Base-by-base conservation (phyloP, 495 filamentous ascomycete genomes). In the Usnea hakonensis region DNA sequence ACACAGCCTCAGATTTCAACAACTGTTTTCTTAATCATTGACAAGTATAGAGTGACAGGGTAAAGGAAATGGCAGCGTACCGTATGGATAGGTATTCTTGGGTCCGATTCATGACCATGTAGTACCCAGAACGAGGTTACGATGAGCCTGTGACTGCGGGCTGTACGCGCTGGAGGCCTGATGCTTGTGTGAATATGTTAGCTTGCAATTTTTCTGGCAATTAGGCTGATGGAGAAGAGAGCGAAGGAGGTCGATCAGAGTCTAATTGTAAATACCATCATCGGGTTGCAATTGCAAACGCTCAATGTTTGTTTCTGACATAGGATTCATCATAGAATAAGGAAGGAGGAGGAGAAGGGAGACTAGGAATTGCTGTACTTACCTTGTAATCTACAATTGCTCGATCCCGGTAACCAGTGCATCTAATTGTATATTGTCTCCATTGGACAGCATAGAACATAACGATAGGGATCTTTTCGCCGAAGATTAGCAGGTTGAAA, bases 331-430 rank as follows among this genome's bases (percentile, higher is more conserved):
- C 64, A 65, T 43, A 11, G 43, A 44, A 37, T 17, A 21, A 14
- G 35, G 2, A 28, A 46, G 5, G 23, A 14, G 38, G 19, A 23
- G 41, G 52, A 32, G 5, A 36, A 35, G 7, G 16, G 0, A 21
- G 16, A 57, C 3, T 7, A 32, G n/a, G 37, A 30, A 19, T 57
- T 26, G 14, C n/a, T n/a, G n/a, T n/a, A n/a, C 52, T 48, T 50
- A 35, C 58, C 50, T 17, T 30, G 17, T 5, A 52, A 28, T 17
- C 40, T 59, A 69, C 21, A 71, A 44, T 57, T 71, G 69, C 60
- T 71, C 69, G 1, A 67, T 66, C 30, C 61, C 58, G 44, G 62
- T 62, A 26, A 70, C 30, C 54, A 70, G 43, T 26, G 64, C 53
- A 35, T 70, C 68, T n/a, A 70, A 38, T 8, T 67, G 55, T 19